Conservation (phyloP, 2,329 filamentous ascomycete species). For the Bipolaris gigantea region DNA sequence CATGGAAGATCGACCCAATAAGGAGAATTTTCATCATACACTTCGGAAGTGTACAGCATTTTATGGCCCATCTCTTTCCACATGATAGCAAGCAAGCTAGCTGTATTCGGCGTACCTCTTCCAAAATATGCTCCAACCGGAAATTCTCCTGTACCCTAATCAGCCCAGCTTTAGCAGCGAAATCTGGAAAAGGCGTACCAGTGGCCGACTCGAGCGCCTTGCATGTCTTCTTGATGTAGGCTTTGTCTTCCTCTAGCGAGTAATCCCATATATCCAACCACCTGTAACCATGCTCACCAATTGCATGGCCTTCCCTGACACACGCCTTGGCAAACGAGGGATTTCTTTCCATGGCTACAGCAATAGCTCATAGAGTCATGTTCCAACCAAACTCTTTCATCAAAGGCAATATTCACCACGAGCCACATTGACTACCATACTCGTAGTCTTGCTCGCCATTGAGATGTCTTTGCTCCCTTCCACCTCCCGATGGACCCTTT, state of each 20-base stretch:
- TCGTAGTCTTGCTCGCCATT: slow-evolving; percentile 57
- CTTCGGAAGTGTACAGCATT: slow-evolving; percentile 55
- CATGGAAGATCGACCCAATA: slow-evolving; percentile 59
- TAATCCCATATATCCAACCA: slow-evolving; percentile 57
- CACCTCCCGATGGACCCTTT: slow-evolving; percentile 40
- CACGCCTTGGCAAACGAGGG: slow-evolving; percentile 48
- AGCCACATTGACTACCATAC: slow-evolving; percentile 54
- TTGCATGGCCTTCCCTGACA: slow-evolving; percentile 55
- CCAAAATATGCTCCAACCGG: slow-evolving; percentile 57
- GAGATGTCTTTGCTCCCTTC: slow-evolving; percentile 46
- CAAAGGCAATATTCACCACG: slow-evolving; percentile 54
- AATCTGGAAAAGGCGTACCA: slow-evolving; percentile 9
- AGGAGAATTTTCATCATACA: slow-evolving; percentile 59
- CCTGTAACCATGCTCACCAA: slow-evolving; percentile 54
- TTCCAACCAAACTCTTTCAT: slow-evolving; percentile 55
- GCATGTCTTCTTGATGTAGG: slow-evolving; percentile 52
- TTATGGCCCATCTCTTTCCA: slow-evolving; percentile 57
- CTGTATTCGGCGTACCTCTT: slow-evolving; percentile 51
- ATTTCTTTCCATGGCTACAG: slow-evolving; percentile 52
- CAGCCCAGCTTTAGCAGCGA: too few species aligned
- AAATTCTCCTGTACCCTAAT: slow-evolving; percentile 1
- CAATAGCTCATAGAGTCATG: slow-evolving; percentile 56
- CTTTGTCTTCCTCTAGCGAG: slow-evolving; percentile 51
- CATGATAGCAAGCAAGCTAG: slow-evolving; percentile 55
- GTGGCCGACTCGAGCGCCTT: slow-evolving; percentile 46